Evolutionary conservation across 1,284 basidiomycete species (phyloP), one percentile per base, ranked within the genome.

Genomic region (Leccinum pallidistipes): DNA sequence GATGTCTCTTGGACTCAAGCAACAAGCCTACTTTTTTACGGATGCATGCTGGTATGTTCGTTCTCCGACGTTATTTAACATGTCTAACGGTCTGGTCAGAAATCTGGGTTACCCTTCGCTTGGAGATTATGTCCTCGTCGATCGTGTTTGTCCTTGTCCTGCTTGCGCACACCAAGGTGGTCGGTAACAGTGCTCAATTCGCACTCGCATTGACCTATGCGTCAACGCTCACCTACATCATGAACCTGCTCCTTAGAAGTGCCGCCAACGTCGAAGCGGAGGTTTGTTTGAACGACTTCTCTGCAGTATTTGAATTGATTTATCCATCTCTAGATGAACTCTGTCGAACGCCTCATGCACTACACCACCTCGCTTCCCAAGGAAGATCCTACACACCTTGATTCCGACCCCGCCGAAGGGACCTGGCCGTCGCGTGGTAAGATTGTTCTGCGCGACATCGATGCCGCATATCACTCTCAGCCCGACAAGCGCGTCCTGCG

Each of bases 391-490:
- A 34, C 66, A 16, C 54, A 65, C 14, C 63, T 72, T 54, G 65
- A 12, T n/a, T 67, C 68, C 2, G 71, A 72, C 52, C 71, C 73
- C 50, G 56, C 63, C 29, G 62, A 63, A 49, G 71, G 34, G 7
- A 18, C 21, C 18, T 72, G 71, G 71, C 71, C 71, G 2, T 61
- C 63, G 18, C 64, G 64, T n/a, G 71, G 69, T 40, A 49, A 71
- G 51, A 73, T 71, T 32, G 59, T 69, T 56, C 55, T 98, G n/a
- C 82, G 84, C 62, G 79, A 86, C 64, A 82, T 71, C 31, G 62
- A 72, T 50, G 66, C 70, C 11, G 82, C 90, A 24, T 98, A 99
- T 74, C 95, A 96, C 0, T 89, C 94, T 1, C 87, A 94, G 10
- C 86, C 89, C 1, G 79, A 81, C 31, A 74, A 81, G 49, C 81